Percentiles rank a stretch among this genome's conserved stretches.
These are phyloP conservation scores for Bruguiera parviflora DNA, from an alignment of 345 rosid genomes.

Conservation along the genomic window DNA sequence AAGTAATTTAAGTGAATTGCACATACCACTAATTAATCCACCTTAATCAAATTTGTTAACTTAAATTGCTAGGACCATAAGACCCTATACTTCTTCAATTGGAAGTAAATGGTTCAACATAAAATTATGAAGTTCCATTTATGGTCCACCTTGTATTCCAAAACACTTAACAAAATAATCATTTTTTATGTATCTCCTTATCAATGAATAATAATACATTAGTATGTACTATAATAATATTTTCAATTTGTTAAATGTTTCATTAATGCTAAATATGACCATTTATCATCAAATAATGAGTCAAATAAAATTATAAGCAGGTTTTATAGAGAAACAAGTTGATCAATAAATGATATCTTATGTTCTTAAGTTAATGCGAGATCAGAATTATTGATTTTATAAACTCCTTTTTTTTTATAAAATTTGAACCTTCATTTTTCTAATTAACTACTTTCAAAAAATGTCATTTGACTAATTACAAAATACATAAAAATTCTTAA, in stretches of 20 bases:
- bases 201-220: conserved; percentile 22
- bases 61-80: conserved; percentile 29
- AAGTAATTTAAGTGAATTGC: conserved; percentile 35
- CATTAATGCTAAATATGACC: not conserved
- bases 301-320: conserved; percentile 26
- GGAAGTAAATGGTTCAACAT: conserved; percentile 26
- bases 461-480: too few relatives aligned
- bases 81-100: conserved; percentile 8
- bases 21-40: conserved; percentile 30
- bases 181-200: conserved; percentile 21
- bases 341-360: conserved; percentile 17
- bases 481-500: not conserved
- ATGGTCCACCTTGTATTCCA: conserved; percentile 18
- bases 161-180: conserved; percentile 15
- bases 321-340: conserved; percentile 17
- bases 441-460: not conserved
- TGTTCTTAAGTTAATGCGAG: not conserved
- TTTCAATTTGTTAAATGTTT: conserved; percentile 1
- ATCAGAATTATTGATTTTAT: conserved; percentile 21
- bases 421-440: conserved; percentile 21
- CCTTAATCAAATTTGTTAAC: conserved; percentile 32
- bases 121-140: not conserved
- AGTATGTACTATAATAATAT: conserved; percentile 16
- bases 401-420: conserved; percentile 9
- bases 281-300: not conserved